Conservation (phyloP, 495 filamentous ascomycete genomes). For the Parmelia sp. region DNA sequence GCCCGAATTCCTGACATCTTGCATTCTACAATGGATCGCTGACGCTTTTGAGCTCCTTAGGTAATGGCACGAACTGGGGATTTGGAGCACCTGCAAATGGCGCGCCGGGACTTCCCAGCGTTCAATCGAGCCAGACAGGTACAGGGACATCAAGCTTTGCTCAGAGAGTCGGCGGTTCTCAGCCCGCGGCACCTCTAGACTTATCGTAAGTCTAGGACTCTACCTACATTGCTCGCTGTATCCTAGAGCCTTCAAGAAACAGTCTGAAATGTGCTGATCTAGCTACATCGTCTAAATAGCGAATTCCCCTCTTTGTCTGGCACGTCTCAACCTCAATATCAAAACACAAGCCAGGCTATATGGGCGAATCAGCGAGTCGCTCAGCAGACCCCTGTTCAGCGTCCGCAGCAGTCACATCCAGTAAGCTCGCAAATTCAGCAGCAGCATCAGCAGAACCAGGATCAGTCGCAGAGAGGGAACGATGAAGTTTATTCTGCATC, state of each 20-base stretch:
- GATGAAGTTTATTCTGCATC: conserved; percentile 48
- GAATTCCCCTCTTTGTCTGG: conserved; percentile 82
- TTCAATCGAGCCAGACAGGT: conserved; percentile 54
- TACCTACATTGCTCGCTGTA: not conserved
- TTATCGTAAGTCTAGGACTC: conserved; percentile 60
- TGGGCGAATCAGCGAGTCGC: conserved; percentile 60
- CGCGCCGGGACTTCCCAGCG: conserved; percentile 50
- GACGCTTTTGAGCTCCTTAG: conserved; percentile 37
- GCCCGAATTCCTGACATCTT: conserved; percentile 16
- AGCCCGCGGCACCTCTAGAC: conserved; percentile 68
- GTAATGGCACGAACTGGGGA: conserved; percentile 65
- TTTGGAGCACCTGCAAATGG: conserved; percentile 71
- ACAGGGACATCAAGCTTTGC: conserved; percentile 67
- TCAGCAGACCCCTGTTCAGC: conserved; percentile 58
- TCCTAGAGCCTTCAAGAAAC: not conserved
- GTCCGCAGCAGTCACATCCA: conserved; percentile 47
- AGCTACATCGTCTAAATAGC: conserved; percentile 39
- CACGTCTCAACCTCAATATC: conserved; percentile 58
- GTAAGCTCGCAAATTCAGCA: conserved; percentile 46
- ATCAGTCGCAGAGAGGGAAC: conserved; percentile 46
- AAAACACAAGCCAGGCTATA: conserved; percentile 52
- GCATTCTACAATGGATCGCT: conserved; percentile 1
- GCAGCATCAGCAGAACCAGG: conserved; percentile 48
- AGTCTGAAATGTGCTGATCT: conserved; percentile 8
- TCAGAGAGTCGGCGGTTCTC: conserved; percentile 71